Percentiles rank a stretch among this genome's conserved stretches.
Conservation (phyloP, 176 grass and related monocot genomes). For the Hyparrhenia diplandra region DNA sequence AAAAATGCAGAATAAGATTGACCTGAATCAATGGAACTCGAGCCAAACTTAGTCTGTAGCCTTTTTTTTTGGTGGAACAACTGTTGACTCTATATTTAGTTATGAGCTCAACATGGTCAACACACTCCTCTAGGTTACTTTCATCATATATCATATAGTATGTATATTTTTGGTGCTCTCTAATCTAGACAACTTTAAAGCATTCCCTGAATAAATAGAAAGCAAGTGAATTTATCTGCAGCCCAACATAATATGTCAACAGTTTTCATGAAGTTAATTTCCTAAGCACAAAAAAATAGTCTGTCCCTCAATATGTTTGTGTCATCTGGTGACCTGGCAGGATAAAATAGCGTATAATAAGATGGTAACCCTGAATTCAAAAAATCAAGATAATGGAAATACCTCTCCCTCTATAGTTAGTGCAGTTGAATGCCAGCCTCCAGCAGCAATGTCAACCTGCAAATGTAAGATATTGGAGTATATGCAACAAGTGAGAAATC, state of each 20-base stretch:
- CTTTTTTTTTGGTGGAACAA: not conserved
- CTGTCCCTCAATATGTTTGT: not conserved
- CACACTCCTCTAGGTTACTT: not conserved
- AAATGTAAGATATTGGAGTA: constrained; percentile 20
- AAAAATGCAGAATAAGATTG: not conserved
- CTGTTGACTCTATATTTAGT: not conserved
- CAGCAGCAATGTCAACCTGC: constrained; percentile 86
- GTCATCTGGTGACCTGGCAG: not conserved
- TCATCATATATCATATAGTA: not conserved
- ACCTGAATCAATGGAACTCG: not conserved
- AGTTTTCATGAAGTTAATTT: not conserved
- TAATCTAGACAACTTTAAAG: not conserved
- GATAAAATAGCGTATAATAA: constrained; percentile 17
- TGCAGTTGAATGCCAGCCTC: constrained; percentile 98
- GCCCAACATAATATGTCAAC: not conserved
- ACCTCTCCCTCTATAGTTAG: constrained; percentile 86
- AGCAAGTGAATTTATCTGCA: constrained; percentile 24
- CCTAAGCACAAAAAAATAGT: not conserved
- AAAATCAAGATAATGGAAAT: constrained; percentile 21
- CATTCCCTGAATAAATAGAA: too few relatives aligned
- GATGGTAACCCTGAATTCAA: not conserved
- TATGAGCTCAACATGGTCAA: not conserved
- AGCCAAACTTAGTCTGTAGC: not conserved
- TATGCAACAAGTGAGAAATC: constrained; percentile 24
- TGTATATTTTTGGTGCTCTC: not conserved